Evolutionary conservation across 768 basidiomycete genomes (phyloP).

Genomic region (Russula griseocarnosa): DNA sequence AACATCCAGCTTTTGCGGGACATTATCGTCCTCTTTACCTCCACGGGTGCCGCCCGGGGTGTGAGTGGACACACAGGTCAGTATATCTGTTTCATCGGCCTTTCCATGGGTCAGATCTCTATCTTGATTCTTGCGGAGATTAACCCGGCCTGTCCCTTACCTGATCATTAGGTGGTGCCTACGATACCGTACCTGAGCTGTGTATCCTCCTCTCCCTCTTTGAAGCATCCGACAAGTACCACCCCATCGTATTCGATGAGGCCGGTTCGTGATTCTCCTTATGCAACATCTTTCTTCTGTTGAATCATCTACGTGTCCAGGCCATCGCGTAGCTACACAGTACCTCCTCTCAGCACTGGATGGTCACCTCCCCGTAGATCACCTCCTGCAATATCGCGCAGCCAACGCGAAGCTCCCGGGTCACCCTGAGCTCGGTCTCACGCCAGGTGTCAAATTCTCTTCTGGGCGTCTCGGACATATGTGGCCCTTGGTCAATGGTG

Average conservation of each 20-base stretch:
- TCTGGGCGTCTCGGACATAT: conserved; percentile 90
- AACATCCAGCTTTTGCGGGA: conserved; percentile 84
- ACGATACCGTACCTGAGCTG: conserved; percentile 77
- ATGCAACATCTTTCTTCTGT: conserved; percentile 1
- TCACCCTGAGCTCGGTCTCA: conserved; percentile 84
- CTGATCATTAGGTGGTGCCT: conserved; percentile 39
- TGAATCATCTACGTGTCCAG: conserved; percentile 37
- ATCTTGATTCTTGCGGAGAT: background rate
- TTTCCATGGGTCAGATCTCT: background rate
- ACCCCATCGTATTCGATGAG: conserved; percentile 74
- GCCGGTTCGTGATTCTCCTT: conserved; percentile 52
- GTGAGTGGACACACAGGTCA: conserved; percentile 82
- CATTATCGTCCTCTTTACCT: conserved; percentile 81
- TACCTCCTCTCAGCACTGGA: conserved; percentile 79
- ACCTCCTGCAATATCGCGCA: conserved; percentile 80
- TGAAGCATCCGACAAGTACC: conserved; percentile 56
- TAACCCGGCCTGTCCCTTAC: background rate
- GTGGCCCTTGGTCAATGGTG: conserved; percentile 85
- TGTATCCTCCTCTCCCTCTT: conserved; percentile 74
- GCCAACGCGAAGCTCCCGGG: conserved; percentile 85
- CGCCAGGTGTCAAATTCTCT: conserved; percentile 91
- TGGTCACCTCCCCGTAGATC: conserved; percentile 64
- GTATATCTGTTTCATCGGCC: conserved; percentile 3
- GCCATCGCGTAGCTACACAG: conserved; percentile 88
- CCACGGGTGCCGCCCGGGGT: conserved; percentile 79